Evolutionary conservation across 352 stramenopile species (phyloP).

Genomic region (Phytophthora hybrid): DNA sequence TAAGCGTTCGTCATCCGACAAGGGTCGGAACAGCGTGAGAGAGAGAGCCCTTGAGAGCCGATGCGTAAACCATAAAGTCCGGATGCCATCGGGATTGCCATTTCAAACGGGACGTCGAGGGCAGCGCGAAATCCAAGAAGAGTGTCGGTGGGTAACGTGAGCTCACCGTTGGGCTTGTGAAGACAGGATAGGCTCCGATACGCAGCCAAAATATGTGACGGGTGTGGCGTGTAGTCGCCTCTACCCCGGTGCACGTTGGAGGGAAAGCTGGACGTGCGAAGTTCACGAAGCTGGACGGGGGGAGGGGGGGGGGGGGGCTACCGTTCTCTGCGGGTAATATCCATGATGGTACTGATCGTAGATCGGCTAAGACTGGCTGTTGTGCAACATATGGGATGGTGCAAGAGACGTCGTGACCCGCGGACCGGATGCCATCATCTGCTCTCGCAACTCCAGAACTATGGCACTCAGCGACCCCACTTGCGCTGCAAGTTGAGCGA

Average conservation of each 20-base stretch:
- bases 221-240: not conserved
- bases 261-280: not conserved
- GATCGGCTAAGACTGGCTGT: not conserved
- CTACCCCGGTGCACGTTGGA: not conserved
- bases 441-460: not conserved
- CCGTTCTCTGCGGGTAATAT: not conserved
- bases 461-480: not conserved
- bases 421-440: not conserved
- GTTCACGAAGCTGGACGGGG: not conserved
- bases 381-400: not conserved
- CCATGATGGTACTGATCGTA: not conserved
- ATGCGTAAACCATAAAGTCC: not conserved
- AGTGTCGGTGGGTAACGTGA: not conserved
- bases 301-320: not conserved
- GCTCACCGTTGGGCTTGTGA: not conserved
- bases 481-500: not conserved
- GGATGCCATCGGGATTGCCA: not conserved
- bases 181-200: not conserved
- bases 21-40: not conserved
- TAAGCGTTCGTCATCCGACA: not conserved
- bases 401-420: not conserved
- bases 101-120: not conserved
- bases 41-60: not conserved
- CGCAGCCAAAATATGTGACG: not conserved
- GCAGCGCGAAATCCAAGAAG: not conserved